Evolutionary conservation across 192 early-diverging fungal species (phyloP).

Genomic region (Coemansia sp.): DNA sequence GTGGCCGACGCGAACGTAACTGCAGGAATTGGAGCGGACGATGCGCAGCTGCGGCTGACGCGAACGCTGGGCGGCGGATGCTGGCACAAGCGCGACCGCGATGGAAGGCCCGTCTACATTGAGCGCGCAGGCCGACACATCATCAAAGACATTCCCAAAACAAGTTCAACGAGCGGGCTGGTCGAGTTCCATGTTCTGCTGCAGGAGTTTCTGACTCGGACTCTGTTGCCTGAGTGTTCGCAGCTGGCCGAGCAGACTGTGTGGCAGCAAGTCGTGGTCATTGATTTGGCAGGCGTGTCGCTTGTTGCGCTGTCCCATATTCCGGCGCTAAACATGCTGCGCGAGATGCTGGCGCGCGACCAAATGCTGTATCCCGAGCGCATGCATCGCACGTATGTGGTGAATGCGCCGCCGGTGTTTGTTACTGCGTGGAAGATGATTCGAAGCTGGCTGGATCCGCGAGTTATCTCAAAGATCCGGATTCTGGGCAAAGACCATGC

Average conservation of each 20-base stretch:
- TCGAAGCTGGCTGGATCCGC: slow-evolving; percentile 76
- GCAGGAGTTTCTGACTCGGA: slow-evolving; percentile 69
- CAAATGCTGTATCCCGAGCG: slow-evolving; percentile 96
- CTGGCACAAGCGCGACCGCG: slow-evolving; percentile 87
- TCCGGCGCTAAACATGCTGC: slow-evolving; percentile 67
- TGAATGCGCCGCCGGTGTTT: slow-evolving; percentile 93
- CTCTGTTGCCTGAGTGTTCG: slow-evolving; percentile 77
- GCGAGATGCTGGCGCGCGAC: slow-evolving; percentile 77
- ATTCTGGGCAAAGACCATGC: slow-evolving; percentile 66
- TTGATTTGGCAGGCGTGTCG: slow-evolving; percentile 88
- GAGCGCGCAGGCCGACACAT: slow-evolving; percentile 75
- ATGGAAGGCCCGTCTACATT: slow-evolving; percentile 88
- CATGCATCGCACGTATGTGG: slow-evolving; percentile 86
- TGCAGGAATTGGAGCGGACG: slow-evolving; percentile 58
- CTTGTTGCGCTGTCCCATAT: slow-evolving; percentile 66
- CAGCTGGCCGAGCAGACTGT: slow-evolving; percentile 63
- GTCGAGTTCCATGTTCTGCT: slow-evolving; percentile 68
- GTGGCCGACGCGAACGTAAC: slow-evolving; percentile 68
- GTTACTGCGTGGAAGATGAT: slow-evolving; percentile 76
- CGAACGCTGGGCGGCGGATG: slow-evolving; percentile 68
- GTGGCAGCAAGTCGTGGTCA: slow-evolving; percentile 83
- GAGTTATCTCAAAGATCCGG: slow-evolving; percentile 57
- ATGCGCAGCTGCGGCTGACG: slow-evolving; percentile 63
- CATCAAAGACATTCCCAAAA: slow-evolving; percentile 64
- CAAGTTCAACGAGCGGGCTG: slow-evolving; percentile 62